Evolutionary conservation across 2,329 filamentous ascomycete species (phyloP).

Genomic region (Cryphonectria nitschkei): DNA sequence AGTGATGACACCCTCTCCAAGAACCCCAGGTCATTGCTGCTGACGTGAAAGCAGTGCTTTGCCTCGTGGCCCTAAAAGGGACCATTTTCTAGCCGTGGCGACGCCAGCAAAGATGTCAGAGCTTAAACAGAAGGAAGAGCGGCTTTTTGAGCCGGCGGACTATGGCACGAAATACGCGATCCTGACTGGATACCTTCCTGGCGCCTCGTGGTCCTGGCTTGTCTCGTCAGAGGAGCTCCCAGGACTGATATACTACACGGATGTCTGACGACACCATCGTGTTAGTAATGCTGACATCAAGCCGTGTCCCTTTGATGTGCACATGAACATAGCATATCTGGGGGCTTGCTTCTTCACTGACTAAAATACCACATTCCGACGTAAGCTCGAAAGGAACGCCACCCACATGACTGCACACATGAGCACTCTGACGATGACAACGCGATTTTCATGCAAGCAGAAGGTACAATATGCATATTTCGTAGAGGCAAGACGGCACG

Average conservation of each 20-base stretch:
- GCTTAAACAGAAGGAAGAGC: conserved; percentile 30
- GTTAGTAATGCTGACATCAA: too few relatives aligned
- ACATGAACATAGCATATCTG: too few relatives aligned
- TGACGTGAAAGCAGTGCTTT: conserved; percentile 26
- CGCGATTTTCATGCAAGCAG: too few relatives aligned
- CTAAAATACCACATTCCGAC: neutral
- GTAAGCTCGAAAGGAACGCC: conserved; percentile 2
- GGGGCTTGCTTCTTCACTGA: conserved; percentile 2
- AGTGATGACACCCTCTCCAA: conserved; percentile 41
- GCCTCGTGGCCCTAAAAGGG: conserved; percentile 35
- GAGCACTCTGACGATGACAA: neutral
- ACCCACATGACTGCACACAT: conserved; percentile 20
- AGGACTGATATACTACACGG: conserved; percentile 34
- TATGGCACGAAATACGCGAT: conserved; percentile 36
- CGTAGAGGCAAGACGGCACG: neutral
- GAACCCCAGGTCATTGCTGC: neutral
- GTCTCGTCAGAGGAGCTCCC: conserved; percentile 29
- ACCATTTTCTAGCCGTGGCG: conserved; percentile 60
- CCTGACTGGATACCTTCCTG: conserved; percentile 34
- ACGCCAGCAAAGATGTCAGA: conserved; percentile 57
- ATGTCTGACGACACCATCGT: conserved; percentile 30
- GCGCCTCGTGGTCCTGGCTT: conserved; percentile 37
- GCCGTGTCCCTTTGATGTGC: too few relatives aligned
- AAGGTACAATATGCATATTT: neutral
- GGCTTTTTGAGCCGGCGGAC: conserved; percentile 35